These are phyloP conservation scores for Penicillium aurantiogriseum DNA, from an alignment of 2,329 filamentous ascomycete genomes.

Conservation along the genomic window DNA sequence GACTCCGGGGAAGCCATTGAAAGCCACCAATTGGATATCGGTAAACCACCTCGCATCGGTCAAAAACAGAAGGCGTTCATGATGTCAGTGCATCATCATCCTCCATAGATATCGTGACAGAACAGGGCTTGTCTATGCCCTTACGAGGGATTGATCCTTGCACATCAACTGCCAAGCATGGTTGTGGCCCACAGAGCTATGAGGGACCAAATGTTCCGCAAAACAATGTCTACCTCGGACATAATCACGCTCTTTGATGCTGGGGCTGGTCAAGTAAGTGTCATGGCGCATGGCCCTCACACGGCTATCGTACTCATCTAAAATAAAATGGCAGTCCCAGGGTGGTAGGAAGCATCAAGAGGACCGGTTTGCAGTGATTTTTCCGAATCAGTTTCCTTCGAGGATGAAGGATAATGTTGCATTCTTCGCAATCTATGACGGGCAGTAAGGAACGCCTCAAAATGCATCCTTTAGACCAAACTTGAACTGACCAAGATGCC, in stretches of 20 bases:
- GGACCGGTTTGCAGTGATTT: slow-evolving; percentile 31
- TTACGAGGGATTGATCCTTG: not conserved
- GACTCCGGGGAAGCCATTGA: not conserved
- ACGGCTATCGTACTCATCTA: slow-evolving; percentile 1
- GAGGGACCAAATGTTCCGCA: slow-evolving; percentile 23
- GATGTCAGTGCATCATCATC: slow-evolving; percentile 33
- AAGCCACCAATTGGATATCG: not conserved
- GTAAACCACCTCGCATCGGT: not conserved
- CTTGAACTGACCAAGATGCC: not conserved
- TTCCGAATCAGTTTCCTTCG: slow-evolving; percentile 32
- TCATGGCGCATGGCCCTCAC: not conserved
- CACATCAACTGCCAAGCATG: slow-evolving; percentile 2
- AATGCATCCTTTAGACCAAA: not conserved
- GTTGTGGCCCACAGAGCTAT: slow-evolving; percentile 15
- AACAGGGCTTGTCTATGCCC: not conserved
- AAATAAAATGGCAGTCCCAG: slow-evolving; percentile 25
- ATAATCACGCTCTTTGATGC: slow-evolving; percentile 31
- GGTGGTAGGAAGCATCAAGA: slow-evolving; percentile 32
- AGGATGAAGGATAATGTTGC: slow-evolving; percentile 29
- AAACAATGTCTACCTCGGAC: slow-evolving; percentile 27
- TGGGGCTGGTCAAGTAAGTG: slow-evolving; percentile 30
- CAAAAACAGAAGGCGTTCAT: slow-evolving; percentile 12
- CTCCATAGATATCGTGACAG: not conserved
- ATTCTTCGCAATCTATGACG: slow-evolving; percentile 37
- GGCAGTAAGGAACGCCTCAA: slow-evolving; percentile 30